Conservation (phyloP, 345 rosid species). For the Lagerstroemia speciosa region DNA sequence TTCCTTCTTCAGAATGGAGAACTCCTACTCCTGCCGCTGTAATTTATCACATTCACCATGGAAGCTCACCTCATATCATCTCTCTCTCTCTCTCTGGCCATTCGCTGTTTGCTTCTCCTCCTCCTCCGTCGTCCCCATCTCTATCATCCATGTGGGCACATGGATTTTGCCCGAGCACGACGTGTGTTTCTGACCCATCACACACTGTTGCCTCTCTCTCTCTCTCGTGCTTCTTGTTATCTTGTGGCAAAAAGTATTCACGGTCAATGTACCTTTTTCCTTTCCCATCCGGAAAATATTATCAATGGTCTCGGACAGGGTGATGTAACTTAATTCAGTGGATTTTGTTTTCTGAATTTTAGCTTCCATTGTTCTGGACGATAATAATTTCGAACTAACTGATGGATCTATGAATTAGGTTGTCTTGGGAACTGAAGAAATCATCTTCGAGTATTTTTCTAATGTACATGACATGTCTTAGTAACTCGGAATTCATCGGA, state of each 20-base stretch:
- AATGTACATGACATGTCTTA: too few relatives aligned
- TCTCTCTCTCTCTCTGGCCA: background rate
- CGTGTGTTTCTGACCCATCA: constrained; percentile 46
- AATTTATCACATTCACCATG: too few relatives aligned
- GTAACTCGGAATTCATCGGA: too few relatives aligned
- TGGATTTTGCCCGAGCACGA: constrained; percentile 45
- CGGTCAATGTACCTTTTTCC: constrained; percentile 32
- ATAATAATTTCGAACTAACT: too few relatives aligned
- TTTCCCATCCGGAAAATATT: background rate
- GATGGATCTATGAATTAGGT: too few relatives aligned
- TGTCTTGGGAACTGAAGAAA: too few relatives aligned
- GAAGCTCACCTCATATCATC: background rate
- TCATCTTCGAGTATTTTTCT: too few relatives aligned
- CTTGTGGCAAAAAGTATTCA: constrained; percentile 13
- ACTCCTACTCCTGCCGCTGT: background rate
- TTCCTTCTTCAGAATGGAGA: background rate
- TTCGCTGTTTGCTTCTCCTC: background rate
- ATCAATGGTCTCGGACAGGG: background rate
- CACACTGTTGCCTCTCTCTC: constrained; percentile 12
- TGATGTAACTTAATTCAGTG: too few relatives aligned
- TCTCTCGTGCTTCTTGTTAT: constrained; percentile 14
- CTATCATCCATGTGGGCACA: constrained; percentile 51
- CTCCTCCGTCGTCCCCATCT: constrained; percentile 3
- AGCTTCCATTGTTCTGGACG: too few relatives aligned
- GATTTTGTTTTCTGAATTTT: too few relatives aligned